Conservation (phyloP, 305 asterid genomes). For the Fraxinus xanthoxyloides region DNA sequence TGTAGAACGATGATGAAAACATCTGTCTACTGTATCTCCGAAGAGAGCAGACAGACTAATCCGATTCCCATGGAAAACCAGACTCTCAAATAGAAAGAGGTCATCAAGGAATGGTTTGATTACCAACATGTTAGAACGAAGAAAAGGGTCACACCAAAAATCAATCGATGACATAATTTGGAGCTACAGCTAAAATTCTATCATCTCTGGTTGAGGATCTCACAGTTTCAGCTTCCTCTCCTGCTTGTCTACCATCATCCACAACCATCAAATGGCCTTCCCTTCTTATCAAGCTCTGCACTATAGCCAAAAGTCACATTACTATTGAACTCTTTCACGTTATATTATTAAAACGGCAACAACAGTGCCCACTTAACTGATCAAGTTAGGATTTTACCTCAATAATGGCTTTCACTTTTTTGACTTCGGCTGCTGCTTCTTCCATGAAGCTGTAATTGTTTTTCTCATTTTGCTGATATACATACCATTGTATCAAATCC, state of each 20-base stretch:
- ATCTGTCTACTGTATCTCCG: background rate
- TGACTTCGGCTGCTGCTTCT: conserved; percentile 75
- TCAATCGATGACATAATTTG: conserved; percentile 72
- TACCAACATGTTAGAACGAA: background rate
- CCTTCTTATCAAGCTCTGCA: conserved; percentile 77
- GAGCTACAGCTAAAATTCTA: conserved; percentile 82
- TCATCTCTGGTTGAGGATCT: conserved; percentile 61
- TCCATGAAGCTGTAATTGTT: conserved; percentile 59
- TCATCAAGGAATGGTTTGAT: background rate
- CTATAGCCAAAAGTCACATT: background rate
- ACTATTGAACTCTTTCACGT: background rate
- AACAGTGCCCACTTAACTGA: background rate
- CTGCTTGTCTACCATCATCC: conserved; percentile 68
- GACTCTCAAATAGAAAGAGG: background rate
- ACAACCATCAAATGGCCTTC: conserved; percentile 90
- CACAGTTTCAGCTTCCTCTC: conserved; percentile 47
- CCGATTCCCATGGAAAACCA: background rate
- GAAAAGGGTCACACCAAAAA: background rate
- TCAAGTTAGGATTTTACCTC: conserved; percentile 49
- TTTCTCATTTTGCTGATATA: conserved; percentile 72
- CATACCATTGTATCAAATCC: conserved; percentile 83
- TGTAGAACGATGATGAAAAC: background rate
- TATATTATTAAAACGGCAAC: background rate
- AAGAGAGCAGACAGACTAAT: background rate
- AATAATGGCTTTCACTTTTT: conserved; percentile 76